Evolutionary conservation across 371 early-diverging fungal species (phyloP).

Genomic region (Mucor velutinosus): DNA sequence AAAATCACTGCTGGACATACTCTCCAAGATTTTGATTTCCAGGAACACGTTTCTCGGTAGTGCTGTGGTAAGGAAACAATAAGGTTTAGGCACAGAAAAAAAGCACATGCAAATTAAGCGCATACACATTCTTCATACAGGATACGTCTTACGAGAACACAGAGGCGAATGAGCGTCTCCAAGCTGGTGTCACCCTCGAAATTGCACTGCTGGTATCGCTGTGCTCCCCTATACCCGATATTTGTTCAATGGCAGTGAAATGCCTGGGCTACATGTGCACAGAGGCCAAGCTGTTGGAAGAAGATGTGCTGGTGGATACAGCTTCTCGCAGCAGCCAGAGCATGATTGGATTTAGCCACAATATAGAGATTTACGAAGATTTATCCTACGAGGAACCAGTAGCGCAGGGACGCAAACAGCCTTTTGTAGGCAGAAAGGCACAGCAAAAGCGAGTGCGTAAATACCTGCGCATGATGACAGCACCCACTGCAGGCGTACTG

Average conservation of each 20-base stretch:
- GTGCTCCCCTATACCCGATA: slow-evolving; percentile 74
- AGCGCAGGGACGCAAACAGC: slow-evolving; percentile 14
- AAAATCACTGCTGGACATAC: slow-evolving; percentile 57
- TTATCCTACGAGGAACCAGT: slow-evolving; percentile 54
- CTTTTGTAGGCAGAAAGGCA: slow-evolving; percentile 67
- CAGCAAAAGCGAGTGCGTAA: slow-evolving; percentile 78
- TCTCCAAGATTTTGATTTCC: slow-evolving; percentile 59
- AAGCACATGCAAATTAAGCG: background rate
- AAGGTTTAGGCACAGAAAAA: background rate
- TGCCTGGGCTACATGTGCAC: slow-evolving; percentile 60
- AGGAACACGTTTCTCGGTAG: slow-evolving; percentile 64
- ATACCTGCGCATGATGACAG: slow-evolving; percentile 62
- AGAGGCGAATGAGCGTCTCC: slow-evolving; percentile 63
- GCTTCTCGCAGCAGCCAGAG: slow-evolving; percentile 28
- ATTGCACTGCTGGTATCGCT: slow-evolving; percentile 71
- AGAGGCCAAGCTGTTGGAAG: slow-evolving; percentile 61
- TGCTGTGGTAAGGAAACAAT: slow-evolving; percentile 18
- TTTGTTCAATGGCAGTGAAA: slow-evolving; percentile 56
- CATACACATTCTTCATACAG: slow-evolving; percentile 12
- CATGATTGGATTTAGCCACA: slow-evolving; percentile 59
- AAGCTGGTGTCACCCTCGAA: slow-evolving; percentile 70
- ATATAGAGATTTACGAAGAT: slow-evolving; percentile 71
- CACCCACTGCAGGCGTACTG: slow-evolving; percentile 71
- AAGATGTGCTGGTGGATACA: slow-evolving; percentile 26
- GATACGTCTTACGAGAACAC: slow-evolving; percentile 50